Percentiles rank a stretch among this genome's conserved stretches.
These are phyloP conservation scores for Euryodendron excelsum DNA, from an alignment of 148 eudicot species.

Conservation along the genomic window DNA sequence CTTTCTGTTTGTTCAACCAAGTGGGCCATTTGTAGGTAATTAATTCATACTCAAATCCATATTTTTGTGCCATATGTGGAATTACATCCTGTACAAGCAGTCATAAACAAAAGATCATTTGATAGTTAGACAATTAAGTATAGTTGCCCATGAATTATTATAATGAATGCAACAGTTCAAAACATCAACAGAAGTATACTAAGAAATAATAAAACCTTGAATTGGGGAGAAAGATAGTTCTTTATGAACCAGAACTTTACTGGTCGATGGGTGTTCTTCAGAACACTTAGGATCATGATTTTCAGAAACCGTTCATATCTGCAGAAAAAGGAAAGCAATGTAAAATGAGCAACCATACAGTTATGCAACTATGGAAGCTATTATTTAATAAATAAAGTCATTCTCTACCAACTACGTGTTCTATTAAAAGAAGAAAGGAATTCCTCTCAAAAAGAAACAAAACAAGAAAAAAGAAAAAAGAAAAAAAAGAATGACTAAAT, in stretches of 20 bases:
- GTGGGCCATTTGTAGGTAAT: conserved; percentile 97
- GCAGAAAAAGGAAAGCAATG: conserved; percentile 15
- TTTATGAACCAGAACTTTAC: conserved; percentile 99
- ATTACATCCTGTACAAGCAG: conserved; percentile 68
- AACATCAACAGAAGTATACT: neutral
- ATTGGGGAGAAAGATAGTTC: conserved; percentile 94
- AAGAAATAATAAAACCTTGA: conserved; percentile 58
- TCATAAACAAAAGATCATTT: neutral
- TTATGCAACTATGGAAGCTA: neutral
- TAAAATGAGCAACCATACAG: neutral
- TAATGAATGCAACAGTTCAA: neutral
- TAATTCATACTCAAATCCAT: conserved; percentile 88
- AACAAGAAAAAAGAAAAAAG: too few species aligned
- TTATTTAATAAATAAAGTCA: neutral
- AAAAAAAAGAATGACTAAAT: neutral
- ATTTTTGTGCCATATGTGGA: conserved; percentile 92
- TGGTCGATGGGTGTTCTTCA: conserved; percentile 82
- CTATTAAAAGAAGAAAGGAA: too few species aligned
- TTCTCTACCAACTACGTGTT: neutral
- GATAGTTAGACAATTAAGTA: neutral
- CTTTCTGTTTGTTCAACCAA: conserved; percentile 94
- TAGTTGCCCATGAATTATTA: neutral
- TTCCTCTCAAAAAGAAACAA: too few species aligned
- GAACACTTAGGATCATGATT: conserved; percentile 90
- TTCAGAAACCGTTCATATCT: conserved; percentile 95